Evolutionary conservation across 257 asterid genomes (phyloP).

Genomic region (Gentiana straminea): DNA sequence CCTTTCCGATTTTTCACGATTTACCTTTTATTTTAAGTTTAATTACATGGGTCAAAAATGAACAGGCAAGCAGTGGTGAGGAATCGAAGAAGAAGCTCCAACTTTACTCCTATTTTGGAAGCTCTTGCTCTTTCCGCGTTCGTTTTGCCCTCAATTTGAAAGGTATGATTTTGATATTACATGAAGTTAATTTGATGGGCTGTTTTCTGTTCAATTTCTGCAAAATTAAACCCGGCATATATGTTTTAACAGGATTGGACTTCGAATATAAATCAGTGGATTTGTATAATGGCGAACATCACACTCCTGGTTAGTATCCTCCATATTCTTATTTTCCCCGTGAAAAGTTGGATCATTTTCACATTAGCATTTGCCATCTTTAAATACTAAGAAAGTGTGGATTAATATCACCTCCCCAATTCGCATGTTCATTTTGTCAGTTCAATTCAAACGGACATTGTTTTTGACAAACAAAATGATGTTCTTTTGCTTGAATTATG

Average conservation of each 20-base stretch:
- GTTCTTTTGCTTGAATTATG: no score
- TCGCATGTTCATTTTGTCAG: no score
- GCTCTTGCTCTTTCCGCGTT: conserved; percentile 8
- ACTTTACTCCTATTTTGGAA: conserved; percentile 1
- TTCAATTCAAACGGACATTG: no score
- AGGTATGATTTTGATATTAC: not conserved
- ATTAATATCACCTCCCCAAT: no score
- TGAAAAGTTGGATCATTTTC: no score
- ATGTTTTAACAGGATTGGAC: conserved; percentile 2
- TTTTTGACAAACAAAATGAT: no score
- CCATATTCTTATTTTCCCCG: not conserved
- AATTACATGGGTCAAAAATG: no score
- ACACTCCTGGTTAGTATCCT: conserved; percentile 4
- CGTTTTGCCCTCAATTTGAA: conserved; percentile 5
- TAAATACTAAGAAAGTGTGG: no score
- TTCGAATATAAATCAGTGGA: conserved; percentile 5
- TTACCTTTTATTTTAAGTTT: no score
- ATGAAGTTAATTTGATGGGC: not conserved
- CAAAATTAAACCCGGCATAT: no score
- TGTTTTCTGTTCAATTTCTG: not conserved
- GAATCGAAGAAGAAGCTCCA: conserved; percentile 2
- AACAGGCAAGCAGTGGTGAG: conserved; percentile 4
- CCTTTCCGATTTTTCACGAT: no score
- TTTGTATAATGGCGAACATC: conserved; percentile 3
- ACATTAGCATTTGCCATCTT: no score